phyloP scores from a whole-genome alignment of 352 stramenopile species.

The Globisporangium heterothallicum region DNA sequence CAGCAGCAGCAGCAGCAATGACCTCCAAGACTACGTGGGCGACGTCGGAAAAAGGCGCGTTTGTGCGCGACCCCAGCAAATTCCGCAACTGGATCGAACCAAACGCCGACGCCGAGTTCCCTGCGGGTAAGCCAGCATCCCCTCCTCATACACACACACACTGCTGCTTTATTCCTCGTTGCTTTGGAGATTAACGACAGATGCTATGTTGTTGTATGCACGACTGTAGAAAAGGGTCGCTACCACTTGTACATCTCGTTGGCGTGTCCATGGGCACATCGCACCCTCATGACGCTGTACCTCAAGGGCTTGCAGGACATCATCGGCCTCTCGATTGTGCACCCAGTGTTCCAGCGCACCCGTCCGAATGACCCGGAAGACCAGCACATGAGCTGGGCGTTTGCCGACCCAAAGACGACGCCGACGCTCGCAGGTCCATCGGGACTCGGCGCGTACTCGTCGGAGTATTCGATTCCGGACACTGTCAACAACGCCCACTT shows the following conservation, averaged over 20 bases:
- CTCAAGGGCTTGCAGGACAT: conserved; percentile 95
- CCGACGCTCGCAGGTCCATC: conserved; percentile 56
- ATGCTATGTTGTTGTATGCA: neutral
- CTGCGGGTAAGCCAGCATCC: conserved; percentile 25
- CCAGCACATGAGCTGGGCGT: conserved; percentile 72
- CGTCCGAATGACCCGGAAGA: conserved; percentile 66
- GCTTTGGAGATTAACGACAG: neutral
- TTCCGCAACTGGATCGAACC: conserved; percentile 81
- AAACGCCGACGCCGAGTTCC: conserved; percentile 52
- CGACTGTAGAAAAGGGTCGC: conserved; percentile 32
- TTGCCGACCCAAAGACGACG: conserved; percentile 64
- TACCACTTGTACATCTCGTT: conserved; percentile 97
- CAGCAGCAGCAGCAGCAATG: conserved; percentile 25
- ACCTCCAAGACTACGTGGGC: conserved; percentile 58
- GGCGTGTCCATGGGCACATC: conserved; percentile 90
- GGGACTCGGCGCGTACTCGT: conserved; percentile 67
- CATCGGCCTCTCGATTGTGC: conserved; percentile 91
- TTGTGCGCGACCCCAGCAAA: conserved; percentile 65
- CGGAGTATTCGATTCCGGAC: conserved; percentile 52
- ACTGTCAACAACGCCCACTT: conserved; percentile 58
- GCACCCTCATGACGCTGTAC: conserved; percentile 79
- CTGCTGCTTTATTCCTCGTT: too few relatives aligned
- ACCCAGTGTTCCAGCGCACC: conserved; percentile 80
- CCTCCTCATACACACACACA: too few relatives aligned
- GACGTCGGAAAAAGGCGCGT: conserved; percentile 63